Evolutionary conservation across 2,329 filamentous ascomycete genomes (phyloP).

Genomic region (Trichoderma breve): DNA sequence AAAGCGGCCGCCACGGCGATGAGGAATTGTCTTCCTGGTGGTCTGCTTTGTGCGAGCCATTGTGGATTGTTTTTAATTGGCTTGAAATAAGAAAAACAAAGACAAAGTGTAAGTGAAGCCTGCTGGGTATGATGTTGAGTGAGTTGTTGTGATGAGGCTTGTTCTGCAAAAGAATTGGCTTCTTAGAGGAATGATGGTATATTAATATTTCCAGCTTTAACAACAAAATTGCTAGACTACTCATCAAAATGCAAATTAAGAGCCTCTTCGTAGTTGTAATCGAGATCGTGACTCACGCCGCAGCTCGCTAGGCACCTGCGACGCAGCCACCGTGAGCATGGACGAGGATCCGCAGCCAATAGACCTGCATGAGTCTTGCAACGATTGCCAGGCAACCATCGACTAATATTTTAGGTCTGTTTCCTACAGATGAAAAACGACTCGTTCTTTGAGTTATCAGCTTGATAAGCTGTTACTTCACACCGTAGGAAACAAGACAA

Average conservation of each 20-base stretch:
- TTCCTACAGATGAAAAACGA: neutral
- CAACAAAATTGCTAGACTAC: neutral
- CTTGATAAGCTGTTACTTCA: neutral
- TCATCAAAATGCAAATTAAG: neutral
- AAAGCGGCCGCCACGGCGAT: conserved; percentile 1
- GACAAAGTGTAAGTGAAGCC: neutral
- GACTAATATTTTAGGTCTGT: conserved; percentile 15
- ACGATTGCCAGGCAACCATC: conserved; percentile 8
- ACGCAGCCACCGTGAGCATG: conserved; percentile 13
- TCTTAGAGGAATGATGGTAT: neutral
- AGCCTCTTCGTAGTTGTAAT: neutral
- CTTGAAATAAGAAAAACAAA: neutral
- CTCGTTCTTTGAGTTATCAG: neutral
- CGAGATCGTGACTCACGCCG: conserved; percentile 18
- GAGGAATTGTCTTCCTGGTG: neutral
- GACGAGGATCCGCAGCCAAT: conserved; percentile 2
- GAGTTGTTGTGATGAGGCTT: neutral
- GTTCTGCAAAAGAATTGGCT: neutral
- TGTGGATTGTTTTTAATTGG: neutral
- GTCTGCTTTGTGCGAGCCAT: conserved; percentile 19
- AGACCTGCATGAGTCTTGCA: neutral
- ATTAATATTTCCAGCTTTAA: neutral
- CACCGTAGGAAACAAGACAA: neutral
- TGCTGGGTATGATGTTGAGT: neutral
- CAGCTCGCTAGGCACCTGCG: neutral